Conservation (phyloP, 2,329 filamentous ascomycete genomes). For the Coleophoma eucalyptorum region DNA sequence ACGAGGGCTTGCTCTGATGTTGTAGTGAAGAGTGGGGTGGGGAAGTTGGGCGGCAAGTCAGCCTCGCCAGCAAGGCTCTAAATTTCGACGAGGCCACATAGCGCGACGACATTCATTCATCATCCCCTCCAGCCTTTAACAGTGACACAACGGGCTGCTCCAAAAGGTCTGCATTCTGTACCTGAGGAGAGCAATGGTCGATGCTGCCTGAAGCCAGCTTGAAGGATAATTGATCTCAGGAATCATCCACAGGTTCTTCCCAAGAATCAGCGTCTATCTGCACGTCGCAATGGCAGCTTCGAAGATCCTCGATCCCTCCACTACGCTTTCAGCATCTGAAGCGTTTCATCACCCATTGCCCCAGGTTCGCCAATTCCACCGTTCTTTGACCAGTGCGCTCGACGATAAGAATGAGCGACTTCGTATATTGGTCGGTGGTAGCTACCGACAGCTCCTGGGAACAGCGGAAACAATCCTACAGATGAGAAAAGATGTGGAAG, state of each 20-base stretch:
- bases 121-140: too few species aligned
- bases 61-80: neutral
- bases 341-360: conserved; percentile 50
- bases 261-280: too few species aligned
- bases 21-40: neutral
- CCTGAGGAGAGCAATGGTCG: too few species aligned
- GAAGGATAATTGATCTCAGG: too few species aligned
- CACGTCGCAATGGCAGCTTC: neutral
- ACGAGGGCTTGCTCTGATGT: neutral
- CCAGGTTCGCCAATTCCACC: conserved; percentile 61
- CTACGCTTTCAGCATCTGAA: conserved; percentile 31
- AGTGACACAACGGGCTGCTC: too few species aligned
- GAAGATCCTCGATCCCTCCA: conserved; percentile 49
- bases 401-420: conserved; percentile 60
- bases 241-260: neutral
- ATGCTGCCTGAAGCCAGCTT: too few species aligned
- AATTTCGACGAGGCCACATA: too few species aligned
- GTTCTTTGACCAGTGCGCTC: conserved; percentile 52
- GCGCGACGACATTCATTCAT: too few species aligned
- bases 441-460: conserved; percentile 84
- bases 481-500: conserved; percentile 77
- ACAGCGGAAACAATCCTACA: conserved; percentile 92
- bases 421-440: conserved; percentile 60
- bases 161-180: too few species aligned
- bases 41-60: neutral